Base-by-base conservation (phyloP, 352 stramenopile species). In the Phytophthora vignae region DNA sequence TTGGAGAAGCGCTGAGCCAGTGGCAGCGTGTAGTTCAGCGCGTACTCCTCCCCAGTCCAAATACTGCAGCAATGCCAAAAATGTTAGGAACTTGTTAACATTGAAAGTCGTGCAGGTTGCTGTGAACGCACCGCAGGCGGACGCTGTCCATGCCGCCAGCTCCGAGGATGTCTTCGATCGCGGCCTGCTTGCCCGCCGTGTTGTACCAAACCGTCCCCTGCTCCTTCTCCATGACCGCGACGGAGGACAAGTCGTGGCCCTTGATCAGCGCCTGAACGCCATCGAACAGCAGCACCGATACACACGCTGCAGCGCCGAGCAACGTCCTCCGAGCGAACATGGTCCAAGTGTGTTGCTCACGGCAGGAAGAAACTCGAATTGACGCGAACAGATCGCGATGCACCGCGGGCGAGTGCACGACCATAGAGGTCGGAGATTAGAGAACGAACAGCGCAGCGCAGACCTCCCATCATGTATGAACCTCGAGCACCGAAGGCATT, bases 181-280 rank as follows among this genome's bases (percentile, higher is more conserved):
- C 38, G 6, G 53, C 40, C 48, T 69, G 57, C 11, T 67, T 77
- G 27, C 69, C 69, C 12, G 38, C 36, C 1, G 64, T 64, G 14
- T 54, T 50, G 33, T 77, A 75, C 73, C 73, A 80, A 10, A 65
- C 56, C 1, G 62, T 61, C 4, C 67, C 67, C n/a, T 78, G 48
- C 7, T 70, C 25, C 14, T 56, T 78, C 49, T 81, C 70, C 74
- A 81, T 78, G 42, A 73, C 46, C 4, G 52, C 42, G 0, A 54
- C 70, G 0, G 74, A 81, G 8, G 74, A 81, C 21, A 81, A 52
- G 31, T 78, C 74, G 46, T 81, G 70, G 25, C 74, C 74, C 42
- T 78, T 78, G 19, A 46, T 74, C 52, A 81, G 55, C 15, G 60
- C 73, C 8, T 57, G 17, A 4, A 44, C 69, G 29, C 36, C 42